Percentiles rank a stretch among this genome's conserved stretches.
Conservation (phyloP, 495 filamentous ascomycete species). For the Annulohypoxylon stygium region DNA sequence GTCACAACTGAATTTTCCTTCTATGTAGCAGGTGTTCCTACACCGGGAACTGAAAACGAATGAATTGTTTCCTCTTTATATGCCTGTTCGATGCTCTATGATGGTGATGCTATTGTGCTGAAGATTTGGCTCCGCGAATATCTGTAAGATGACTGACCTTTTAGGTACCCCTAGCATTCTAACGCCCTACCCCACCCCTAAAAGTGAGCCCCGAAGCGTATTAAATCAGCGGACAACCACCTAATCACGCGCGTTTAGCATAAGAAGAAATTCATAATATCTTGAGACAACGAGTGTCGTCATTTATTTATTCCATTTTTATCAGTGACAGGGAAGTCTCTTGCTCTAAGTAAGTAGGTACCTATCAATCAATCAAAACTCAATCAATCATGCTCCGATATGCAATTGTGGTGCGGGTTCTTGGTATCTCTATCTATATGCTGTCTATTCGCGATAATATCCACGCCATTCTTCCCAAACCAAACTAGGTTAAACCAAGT, state of each 20-base stretch:
- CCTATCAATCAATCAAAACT: neutral
- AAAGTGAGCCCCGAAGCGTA: neutral
- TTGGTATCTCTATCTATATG: conserved; percentile 3
- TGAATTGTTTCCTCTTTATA: conserved; percentile 20
- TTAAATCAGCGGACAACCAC: neutral
- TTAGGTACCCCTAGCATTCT: neutral
- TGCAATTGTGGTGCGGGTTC: neutral
- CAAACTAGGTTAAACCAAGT: neutral
- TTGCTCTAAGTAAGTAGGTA: neutral
- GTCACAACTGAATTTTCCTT: conserved; percentile 22
- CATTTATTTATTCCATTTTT: conserved; percentile 1
- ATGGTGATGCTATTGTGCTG: neutral
- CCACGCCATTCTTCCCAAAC: neutral
- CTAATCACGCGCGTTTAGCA: neutral
- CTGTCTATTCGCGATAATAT: conserved; percentile 17
- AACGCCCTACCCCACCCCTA: no score
- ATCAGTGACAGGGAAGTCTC: neutral
- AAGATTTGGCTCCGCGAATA: neutral
- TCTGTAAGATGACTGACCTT: neutral
- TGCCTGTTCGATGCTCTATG: neutral
- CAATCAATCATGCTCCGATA: neutral
- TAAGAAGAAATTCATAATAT: neutral
- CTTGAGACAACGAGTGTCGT: neutral
- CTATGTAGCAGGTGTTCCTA: conserved; percentile 13
- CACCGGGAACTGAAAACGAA: conserved; percentile 30